Conservation (phyloP, 1,139 yeast species). For the Yamadazyma conglobata region DNA sequence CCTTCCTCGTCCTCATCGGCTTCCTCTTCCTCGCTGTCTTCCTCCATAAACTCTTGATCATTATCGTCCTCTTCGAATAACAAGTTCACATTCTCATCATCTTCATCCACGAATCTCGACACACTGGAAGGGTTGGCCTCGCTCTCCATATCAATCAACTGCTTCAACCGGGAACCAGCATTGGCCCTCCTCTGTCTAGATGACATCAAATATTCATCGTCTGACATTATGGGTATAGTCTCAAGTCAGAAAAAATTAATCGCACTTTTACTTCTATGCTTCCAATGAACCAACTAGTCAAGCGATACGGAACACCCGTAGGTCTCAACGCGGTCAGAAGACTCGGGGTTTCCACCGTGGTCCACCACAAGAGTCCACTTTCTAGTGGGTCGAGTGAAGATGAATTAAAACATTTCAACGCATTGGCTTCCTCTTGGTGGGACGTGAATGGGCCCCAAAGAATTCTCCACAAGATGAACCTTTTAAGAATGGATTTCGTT, state of each 20-base stretch:
- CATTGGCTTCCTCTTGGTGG: slow-evolving; percentile 94
- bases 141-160: slow-evolving; percentile 66
- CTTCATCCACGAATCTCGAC: slow-evolving; percentile 44
- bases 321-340: too few species aligned
- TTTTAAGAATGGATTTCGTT: slow-evolving; percentile 83
- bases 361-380: slow-evolving; percentile 1
- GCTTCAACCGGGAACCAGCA: slow-evolving; percentile 84
- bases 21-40: slow-evolving; percentile 27
- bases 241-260: too few species aligned
- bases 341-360: too few species aligned
- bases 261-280: too few species aligned
- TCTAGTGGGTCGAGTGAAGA: slow-evolving; percentile 33
- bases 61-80: slow-evolving; percentile 83
- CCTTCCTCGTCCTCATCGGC: slow-evolving; percentile 26
- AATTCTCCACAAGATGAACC: slow-evolving; percentile 90
- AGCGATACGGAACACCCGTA: too few species aligned
- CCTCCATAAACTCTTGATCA: slow-evolving; percentile 73
- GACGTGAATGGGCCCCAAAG: slow-evolving; percentile 91
- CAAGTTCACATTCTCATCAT: slow-evolving; percentile 70
- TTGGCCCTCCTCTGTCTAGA: slow-evolving; percentile 77
- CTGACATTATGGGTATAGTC: slow-evolving; percentile 15
- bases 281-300: too few species aligned
- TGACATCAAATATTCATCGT: slow-evolving; percentile 54
- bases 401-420: slow-evolving; percentile 79
- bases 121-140: slow-evolving; percentile 17